Conservation (phyloP, 106 monocot species). For the Triglochin maritima region DNA sequence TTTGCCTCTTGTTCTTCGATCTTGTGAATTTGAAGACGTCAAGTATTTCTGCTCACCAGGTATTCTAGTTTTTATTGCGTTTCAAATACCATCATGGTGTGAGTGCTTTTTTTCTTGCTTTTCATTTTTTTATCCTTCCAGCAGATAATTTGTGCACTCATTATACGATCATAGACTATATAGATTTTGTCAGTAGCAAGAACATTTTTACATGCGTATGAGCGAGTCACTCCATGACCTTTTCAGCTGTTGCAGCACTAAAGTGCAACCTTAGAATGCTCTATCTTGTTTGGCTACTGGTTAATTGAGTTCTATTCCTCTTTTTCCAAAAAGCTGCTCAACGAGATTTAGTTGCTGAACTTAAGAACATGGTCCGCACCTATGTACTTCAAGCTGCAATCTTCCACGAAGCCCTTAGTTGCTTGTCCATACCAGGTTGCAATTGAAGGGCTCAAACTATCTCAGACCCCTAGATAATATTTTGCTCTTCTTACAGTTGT, state of each 20-base stretch:
- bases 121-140: background rate
- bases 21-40: slow-evolving; percentile 64
- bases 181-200: background rate
- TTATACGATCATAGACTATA: background rate
- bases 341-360: slow-evolving; percentile 41
- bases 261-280: too few species aligned
- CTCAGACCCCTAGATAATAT: background rate
- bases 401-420: slow-evolving; percentile 47
- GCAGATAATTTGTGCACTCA: background rate
- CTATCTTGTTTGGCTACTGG: too few species aligned
- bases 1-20: slow-evolving; percentile 65
- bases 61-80: slow-evolving; percentile 2
- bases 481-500: background rate
- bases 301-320: background rate
- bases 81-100: background rate
- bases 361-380: slow-evolving; percentile 40
- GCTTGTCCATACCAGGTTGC: slow-evolving; percentile 32
- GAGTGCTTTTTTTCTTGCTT: background rate
- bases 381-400: slow-evolving; percentile 70
- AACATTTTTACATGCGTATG: background rate
- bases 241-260: background rate
- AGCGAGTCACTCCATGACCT: background rate
- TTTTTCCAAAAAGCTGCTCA: slow-evolving; percentile 32
- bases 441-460: background rate
- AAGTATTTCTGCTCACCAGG: slow-evolving; percentile 83